Conservation (phyloP, 2,329 filamentous ascomycete genomes). For the Coleophoma eucalyptorum region DNA sequence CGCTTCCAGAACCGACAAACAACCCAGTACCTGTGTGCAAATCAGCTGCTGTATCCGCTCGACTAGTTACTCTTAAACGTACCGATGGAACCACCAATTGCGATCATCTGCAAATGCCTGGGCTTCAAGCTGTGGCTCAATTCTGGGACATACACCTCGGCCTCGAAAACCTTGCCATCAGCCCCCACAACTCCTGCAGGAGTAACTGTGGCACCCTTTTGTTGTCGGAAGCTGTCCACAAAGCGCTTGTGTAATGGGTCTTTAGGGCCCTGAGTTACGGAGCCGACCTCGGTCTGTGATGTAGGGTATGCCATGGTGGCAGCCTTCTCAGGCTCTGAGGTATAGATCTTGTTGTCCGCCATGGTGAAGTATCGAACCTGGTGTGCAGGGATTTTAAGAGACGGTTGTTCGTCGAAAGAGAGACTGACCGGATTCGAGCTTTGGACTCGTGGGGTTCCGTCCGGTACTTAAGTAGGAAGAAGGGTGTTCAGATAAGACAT, state of each 20-base stretch:
- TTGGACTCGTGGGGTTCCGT: not conserved
- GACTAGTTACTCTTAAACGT: slow-evolving; percentile 12
- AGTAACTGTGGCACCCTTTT: not conserved
- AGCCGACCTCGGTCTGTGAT: not conserved
- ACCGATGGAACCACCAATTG: slow-evolving; percentile 88
- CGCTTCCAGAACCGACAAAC: slow-evolving; percentile 75
- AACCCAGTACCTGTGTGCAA: slow-evolving; percentile 63
- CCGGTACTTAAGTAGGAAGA: not conserved
- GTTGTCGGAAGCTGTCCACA: not conserved
- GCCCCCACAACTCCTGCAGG: not conserved
- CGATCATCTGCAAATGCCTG: slow-evolving; percentile 92
- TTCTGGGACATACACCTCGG: not conserved
- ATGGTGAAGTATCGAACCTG: not conserved
- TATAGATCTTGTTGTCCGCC: not conserved
- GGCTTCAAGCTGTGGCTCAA: slow-evolving; percentile 58
- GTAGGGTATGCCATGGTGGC: not conserved
- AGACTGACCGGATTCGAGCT: not conserved
- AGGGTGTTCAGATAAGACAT: not conserved
- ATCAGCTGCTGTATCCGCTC: not conserved
- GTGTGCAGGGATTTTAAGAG: not conserved
- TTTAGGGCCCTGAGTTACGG: not conserved
- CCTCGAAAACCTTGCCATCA: slow-evolving; percentile 1
- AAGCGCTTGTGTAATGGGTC: not conserved
- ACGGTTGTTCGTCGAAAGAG: not conserved
- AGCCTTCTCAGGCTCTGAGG: not conserved